A percentile compares a stretch with the other conserved stretches of the same genome.
phyloP scores from a whole-genome alignment of 768 basidiomycete genomes.

The Lyophyllum shimeji region DNA sequence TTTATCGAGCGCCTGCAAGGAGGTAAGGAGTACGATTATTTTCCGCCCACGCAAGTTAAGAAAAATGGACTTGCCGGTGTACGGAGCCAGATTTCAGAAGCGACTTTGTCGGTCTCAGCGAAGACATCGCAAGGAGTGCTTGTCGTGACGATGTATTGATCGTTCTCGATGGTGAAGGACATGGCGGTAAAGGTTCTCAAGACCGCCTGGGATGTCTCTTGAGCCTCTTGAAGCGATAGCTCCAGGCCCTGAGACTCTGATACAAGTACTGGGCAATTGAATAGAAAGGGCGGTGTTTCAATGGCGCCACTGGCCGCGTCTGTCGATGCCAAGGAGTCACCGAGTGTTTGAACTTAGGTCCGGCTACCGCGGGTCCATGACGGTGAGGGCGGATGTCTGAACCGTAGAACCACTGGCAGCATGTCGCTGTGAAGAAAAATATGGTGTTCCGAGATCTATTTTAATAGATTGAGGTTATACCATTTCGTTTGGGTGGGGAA shows the following conservation, averaged over 20 bases:
- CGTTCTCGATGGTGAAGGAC: slow-evolving; percentile 18
- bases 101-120: slow-evolving; percentile 9
- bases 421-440: too few species aligned
- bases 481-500: too few species aligned
- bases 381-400: too few species aligned
- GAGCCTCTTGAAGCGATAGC: background rate
- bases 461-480: too few species aligned
- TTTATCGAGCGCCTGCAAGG: slow-evolving; percentile 21
- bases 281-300: background rate
- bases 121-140: slow-evolving; percentile 7
- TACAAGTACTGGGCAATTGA: background rate
- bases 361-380: too few species aligned
- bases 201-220: background rate
- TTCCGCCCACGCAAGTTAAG: background rate
- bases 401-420: too few species aligned
- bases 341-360: too few species aligned
- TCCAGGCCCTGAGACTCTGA: background rate
- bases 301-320: background rate
- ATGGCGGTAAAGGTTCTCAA: background rate
- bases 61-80: slow-evolving; percentile 19
- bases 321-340: background rate
- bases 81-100: slow-evolving; percentile 24
- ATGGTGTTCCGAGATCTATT: too few species aligned
- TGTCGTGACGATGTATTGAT: slow-evolving; percentile 7
- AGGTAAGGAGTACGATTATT: background rate